A percentile compares a stretch with the other conserved stretches of the same genome.
These are phyloP conservation scores for Pachysandra terminalis DNA, from an alignment of 164 flowering plant genomes.

Conservation along the genomic window DNA sequence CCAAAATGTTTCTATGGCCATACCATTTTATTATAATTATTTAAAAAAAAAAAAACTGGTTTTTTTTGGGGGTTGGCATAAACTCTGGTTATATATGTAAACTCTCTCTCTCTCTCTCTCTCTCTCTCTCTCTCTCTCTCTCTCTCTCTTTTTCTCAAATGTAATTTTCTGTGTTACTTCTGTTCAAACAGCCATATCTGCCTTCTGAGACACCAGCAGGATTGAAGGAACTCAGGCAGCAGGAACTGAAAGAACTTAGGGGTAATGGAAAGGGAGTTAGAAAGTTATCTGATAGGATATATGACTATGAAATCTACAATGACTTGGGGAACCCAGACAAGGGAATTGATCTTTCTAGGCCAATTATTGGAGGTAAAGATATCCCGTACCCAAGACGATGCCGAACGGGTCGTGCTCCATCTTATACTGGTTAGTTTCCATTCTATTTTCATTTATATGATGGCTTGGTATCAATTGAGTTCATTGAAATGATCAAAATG, in stretches of 20 bases:
- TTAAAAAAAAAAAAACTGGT: too few species aligned
- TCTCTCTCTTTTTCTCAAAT: neutral
- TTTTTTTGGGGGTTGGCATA: too few species aligned
- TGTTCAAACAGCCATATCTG: conserved; percentile 68
- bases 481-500: neutral
- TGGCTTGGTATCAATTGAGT: neutral
- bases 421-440: conserved; percentile 53
- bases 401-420: conserved; percentile 83
- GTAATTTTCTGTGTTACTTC: neutral
- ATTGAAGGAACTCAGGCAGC: conserved; percentile 64
- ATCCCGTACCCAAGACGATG: conserved; percentile 86
- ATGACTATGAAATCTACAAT: conserved; percentile 79
- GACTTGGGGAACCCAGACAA: conserved; percentile 96
- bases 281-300: conserved; percentile 69
- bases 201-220: conserved; percentile 87
- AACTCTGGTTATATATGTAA: too few species aligned
- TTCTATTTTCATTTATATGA: too few species aligned
- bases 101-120: too few species aligned
- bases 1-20: too few species aligned
- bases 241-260: conserved; percentile 66
- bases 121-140: too few species aligned
- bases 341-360: conserved; percentile 59
- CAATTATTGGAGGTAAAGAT: conserved; percentile 63
- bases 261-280: conserved; percentile 85
- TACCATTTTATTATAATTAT: too few species aligned